A percentile compares a stretch with the other conserved stretches of the same genome.
Conservation (phyloP, 805 yeast genomes). For the Saccharomycopsis malanga region DNA sequence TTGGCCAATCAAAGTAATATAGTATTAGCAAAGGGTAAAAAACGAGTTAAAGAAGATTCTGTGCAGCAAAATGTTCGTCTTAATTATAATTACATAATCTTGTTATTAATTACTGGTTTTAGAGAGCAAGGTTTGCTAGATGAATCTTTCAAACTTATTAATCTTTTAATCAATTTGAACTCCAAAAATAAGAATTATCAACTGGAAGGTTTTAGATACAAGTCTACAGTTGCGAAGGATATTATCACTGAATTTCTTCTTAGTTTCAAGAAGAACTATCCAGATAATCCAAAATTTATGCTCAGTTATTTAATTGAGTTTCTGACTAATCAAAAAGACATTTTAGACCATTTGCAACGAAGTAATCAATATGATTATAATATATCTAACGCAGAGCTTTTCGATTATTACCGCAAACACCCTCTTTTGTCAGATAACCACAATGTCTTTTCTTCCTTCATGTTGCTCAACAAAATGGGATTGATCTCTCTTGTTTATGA, state of each 20-base stretch:
- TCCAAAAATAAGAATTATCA: not conserved
- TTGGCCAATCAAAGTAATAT: constrained; percentile 4
- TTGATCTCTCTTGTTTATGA: constrained; percentile 12
- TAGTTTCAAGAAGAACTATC: constrained; percentile 7
- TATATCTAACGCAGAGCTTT: constrained; percentile 1
- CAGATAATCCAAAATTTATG: constrained; percentile 10
- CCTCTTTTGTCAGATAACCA: not conserved
- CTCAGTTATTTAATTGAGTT: constrained; percentile 16
- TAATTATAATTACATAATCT: constrained; percentile 11
- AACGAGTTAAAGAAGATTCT: constrained; percentile 1
- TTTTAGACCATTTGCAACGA: not conserved
- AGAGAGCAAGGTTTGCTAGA: constrained; percentile 13
- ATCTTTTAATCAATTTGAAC: constrained; percentile 9
- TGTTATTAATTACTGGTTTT: constrained; percentile 10
- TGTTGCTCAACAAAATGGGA: constrained; percentile 16
- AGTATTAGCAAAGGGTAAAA: not conserved
- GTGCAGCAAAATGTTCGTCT: not conserved
- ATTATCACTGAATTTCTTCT: constrained; percentile 17
- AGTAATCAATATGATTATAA: not conserved
- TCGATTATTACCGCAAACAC: not conserved
- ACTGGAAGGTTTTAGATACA: not conserved
- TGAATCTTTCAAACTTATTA: constrained; percentile 14
- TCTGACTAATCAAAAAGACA: constrained; percentile 7
- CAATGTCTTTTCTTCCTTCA: constrained; percentile 11
- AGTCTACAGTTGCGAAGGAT: constrained; percentile 9